Percentiles rank a stretch among this genome's conserved stretches.
Conservation (phyloP, 1,139 yeast genomes). For the Magnusiomyces ingens region DNA sequence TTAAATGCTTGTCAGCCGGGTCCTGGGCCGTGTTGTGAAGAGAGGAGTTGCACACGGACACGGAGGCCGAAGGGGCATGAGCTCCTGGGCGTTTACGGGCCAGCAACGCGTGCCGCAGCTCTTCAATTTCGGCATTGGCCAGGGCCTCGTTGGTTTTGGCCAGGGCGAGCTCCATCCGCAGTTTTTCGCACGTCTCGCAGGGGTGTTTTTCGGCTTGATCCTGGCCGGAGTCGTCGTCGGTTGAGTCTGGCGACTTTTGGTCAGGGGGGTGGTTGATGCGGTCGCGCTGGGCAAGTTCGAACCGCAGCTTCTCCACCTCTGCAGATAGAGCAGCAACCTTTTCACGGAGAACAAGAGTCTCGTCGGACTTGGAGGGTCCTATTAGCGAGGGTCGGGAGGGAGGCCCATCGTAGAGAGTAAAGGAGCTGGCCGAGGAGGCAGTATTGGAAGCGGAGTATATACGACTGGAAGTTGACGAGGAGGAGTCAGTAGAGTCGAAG, state of each 20-base stretch:
- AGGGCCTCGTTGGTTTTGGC: slow-evolving; percentile 29
- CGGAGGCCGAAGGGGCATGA: too few species aligned
- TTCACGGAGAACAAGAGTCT: slow-evolving; percentile 12
- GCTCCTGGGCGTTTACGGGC: too few species aligned
- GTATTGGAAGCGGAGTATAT: slow-evolving; percentile 3
- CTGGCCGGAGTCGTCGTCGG: not conserved
- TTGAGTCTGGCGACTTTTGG: not conserved
- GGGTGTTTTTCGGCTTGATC: slow-evolving; percentile 4
- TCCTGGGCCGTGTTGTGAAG: too few species aligned
- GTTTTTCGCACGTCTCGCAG: slow-evolving; percentile 28
- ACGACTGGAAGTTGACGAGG: not conserved
- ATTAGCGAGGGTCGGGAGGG: not conserved
- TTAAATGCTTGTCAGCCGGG: too few species aligned
- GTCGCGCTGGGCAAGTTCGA: slow-evolving; percentile 13
- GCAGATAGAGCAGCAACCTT: slow-evolving; percentile 12
- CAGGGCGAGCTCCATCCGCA: slow-evolving; percentile 29
- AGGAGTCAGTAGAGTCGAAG: slow-evolving; percentile 3
- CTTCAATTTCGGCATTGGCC: slow-evolving; percentile 31
- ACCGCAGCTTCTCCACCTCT: slow-evolving; percentile 15
- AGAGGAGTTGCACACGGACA: too few species aligned
- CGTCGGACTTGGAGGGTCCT: slow-evolving; percentile 5
- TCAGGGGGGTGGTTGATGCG: slow-evolving; percentile 6
- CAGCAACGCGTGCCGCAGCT: slow-evolving; percentile 20
- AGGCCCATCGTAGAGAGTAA: slow-evolving; percentile 12
- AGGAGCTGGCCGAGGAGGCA: slow-evolving; percentile 12